Evolutionary conservation across 257 asterid species (phyloP).

Genomic region (Solanum bulbocastanum): DNA sequence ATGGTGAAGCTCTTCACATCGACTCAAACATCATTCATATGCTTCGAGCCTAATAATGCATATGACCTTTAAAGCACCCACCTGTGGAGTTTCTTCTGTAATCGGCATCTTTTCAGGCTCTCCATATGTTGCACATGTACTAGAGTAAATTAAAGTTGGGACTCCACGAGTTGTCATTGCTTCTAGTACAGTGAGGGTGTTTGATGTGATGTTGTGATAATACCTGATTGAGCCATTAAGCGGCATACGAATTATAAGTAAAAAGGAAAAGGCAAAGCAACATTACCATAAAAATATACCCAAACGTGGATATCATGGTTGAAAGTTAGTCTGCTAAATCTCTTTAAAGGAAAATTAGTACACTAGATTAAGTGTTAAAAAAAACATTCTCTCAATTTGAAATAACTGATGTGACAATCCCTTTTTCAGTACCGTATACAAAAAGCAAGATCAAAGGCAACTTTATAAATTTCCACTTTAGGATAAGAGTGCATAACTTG

Average conservation of each 20-base stretch:
- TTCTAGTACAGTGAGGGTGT: constrained; percentile 66
- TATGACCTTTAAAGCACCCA: neutral
- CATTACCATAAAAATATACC: neutral
- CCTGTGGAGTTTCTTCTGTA: constrained; percentile 72
- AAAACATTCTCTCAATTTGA: neutral
- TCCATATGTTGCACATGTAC: constrained; percentile 35
- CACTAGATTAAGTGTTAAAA: neutral
- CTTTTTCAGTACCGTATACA: neutral
- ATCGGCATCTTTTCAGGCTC: constrained; percentile 89
- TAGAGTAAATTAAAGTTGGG: constrained; percentile 45
- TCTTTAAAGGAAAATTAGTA: neutral
- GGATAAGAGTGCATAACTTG: neutral
- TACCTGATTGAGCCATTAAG: constrained; percentile 35
- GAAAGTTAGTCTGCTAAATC: neutral
- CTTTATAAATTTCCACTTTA: neutral
- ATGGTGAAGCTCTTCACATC: neutral
- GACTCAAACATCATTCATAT: neutral
- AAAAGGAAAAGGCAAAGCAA: neutral
- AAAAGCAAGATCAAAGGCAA: neutral
- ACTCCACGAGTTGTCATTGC: constrained; percentile 68
- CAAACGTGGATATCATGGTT: neutral
- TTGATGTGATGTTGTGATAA: constrained; percentile 89
- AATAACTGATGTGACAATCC: neutral
- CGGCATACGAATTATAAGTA: neutral
- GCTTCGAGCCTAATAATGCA: neutral